Evolutionary conservation across 148 eudicot genomes (phyloP), one percentile per base, ranked within the genome.

Genomic region (Cornus controversa): DNA sequence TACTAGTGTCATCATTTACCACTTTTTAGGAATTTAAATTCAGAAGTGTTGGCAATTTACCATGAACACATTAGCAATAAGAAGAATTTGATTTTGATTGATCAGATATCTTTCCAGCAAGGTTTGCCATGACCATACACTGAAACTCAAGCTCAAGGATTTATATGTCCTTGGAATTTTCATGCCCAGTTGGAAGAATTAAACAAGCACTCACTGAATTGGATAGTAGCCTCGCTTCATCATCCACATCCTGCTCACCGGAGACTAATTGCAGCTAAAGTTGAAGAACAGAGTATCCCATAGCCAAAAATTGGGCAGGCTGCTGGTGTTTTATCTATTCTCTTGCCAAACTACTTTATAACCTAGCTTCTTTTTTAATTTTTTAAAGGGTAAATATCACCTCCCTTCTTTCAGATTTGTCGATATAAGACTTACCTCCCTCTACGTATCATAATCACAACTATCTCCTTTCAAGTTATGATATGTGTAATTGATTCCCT

Each of bases 241-340:
- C 87, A 54, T 92, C 94, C 25, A 78, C 75, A 74, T 73, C 92
- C 28, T 90, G 97, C 80, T 82, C 92, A 29, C 45, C 71, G 13
- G 92, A 89, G 81, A 85, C 79, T n/a, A 72, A 70, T 92, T 73
- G 84, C 89, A 63, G 71, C 80, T 70, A 80, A 89, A 71, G 71
- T 87, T 64, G 91, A 89, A 54, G 92, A 89, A 37, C 87, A 87
- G 60, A 87, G 77, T 66, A 77, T 92, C 78, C 91, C 97, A 8
- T 91, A 92, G 84, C 89, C 91, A 24, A 85, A 90, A 47, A 71
- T 81, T 50, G 82, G 86, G 26, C 77, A 90, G 66, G 85, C 92
- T 85, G 80, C 92, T 76, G 97, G 94, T 75, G 79, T 92, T 31
- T 64, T 85, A 80, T 85, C 94, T 77, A 90, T 92, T 80, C 90